Evolutionary conservation across 257 asterid species (phyloP), one percentile per base, ranked within the genome.

Genomic region (Solanum pinnatisectum): DNA sequence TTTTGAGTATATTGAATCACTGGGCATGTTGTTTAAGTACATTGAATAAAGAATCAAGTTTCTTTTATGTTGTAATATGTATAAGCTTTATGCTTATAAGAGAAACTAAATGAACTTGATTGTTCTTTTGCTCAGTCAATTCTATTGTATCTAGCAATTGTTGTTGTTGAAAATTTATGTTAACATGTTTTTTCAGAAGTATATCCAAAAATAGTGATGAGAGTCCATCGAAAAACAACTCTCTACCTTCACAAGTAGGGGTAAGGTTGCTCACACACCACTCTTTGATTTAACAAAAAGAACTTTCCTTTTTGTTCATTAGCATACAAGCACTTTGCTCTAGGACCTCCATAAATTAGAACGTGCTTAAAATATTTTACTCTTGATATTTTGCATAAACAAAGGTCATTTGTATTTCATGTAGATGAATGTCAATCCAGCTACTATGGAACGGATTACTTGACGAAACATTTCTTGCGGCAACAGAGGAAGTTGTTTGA

Each of bases 371-470:
- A 59, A 23, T 60, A 12, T 15, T 36, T 10, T 40, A 8, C n/a
- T 25, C 22, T 18, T 71, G 56, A 32, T 8, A 7, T 59, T 67
- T 89, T 6, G 52, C 89, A 20, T 72, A n/a, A 65, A 86, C 95
- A 96, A 98, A 92, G 98, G 88, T 92, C 98, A 83, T 95, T 95
- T 81, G 52, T 81, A n/a, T 95, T 98, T 88, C 91, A 97, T 2
- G 93, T 96, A 86, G 93, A 93, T 86, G 98, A 95, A 83, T 97
- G 98, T 87, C 93, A 92, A n/a, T n/a, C n/a, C n/a, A n/a, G n/a
- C n/a, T 30, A 30, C 30, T 30, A 30, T 30, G n/a, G n/a, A n/a
- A n/a, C n/a, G n/a, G 87, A n/a, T 77, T 98, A 95, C 91, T 87
- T 95, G 89, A 93, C 89, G 8, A 87, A 98, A 76, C 98, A 95